Base-by-base conservation (phyloP, 768 basidiomycete species). In the Pulveroboletus sp. region DNA sequence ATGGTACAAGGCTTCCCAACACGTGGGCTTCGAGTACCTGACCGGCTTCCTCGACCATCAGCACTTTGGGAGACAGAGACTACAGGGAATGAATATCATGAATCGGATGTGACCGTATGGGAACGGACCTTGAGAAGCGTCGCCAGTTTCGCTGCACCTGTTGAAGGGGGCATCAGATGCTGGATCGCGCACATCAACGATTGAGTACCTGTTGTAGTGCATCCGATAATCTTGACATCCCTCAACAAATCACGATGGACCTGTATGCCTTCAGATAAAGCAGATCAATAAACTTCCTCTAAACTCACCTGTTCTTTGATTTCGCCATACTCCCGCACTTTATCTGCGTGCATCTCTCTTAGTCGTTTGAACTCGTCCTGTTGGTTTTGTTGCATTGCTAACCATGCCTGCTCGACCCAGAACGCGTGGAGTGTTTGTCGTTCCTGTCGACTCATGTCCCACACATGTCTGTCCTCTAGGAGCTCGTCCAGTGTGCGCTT, bases 11-110 rank as follows among this genome's bases (percentile, higher is more conserved):
- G 33, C 75, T 78, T 3, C 77, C 78, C 6, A 89, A 64, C 14
- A 89, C 74, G 54, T 90, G 88, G 3, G 88, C 83, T 66, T 90
- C 88, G 27, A 90, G 73, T 2, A 89, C 85, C 66, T 91, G 88
- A 0, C 88, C 89, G 0, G 89, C 88, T 61, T 90, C 89, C 63
- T 91, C 87, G 0, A 90, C 83, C 42, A 90, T 68, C 41, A 89
- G 61, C 0, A 88, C 77, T 30, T 73, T 75, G 0, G 86, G 86
- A 5, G 61, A 68, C 6, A 88, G 60, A 12, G 78, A 77, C 84
- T 86, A 9, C 18, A 11, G 48, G 30, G 12, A 14, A 14, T 38
- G 3, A 54, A 46, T 51, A n/a, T 45, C 37, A n/a, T 5, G 1
- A 21, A 15, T 40, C 28, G 17, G 49, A 26, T 31, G 10, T 6